Percentiles rank a stretch among this genome's conserved stretches.
phyloP scores from a whole-genome alignment of 106 monocot species.

The Dendrobium nobile region DNA sequence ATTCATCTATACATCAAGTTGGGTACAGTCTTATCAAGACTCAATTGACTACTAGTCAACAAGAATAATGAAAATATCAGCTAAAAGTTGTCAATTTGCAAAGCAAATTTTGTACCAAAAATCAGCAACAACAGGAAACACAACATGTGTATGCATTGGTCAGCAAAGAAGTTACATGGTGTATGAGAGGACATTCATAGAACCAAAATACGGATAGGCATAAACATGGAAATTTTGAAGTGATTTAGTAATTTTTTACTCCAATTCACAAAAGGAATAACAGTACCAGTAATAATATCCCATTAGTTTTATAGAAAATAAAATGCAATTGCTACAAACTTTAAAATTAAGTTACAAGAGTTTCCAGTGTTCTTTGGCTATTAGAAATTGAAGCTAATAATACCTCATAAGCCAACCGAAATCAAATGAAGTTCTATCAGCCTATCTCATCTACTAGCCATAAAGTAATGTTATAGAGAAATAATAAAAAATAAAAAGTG shows the following conservation, averaged over 20 bases:
- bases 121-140: neutral
- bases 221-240: neutral
- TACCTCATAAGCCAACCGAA: neutral
- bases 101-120: neutral
- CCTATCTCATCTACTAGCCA: neutral
- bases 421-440: neutral
- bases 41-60: neutral
- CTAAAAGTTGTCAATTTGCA: neutral
- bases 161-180: neutral
- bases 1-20: neutral
- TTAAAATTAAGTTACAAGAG: neutral
- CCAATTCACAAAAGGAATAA: neutral
- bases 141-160: neutral
- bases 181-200: neutral
- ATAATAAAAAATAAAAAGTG: neutral
- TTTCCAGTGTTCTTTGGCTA: neutral
- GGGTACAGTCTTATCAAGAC: neutral
- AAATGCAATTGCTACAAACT: neutral
- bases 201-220: neutral
- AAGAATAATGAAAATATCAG: neutral
- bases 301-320: neutral
- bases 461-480: neutral
- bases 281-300: no score
- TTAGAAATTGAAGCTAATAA: neutral
- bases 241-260: neutral